These are phyloP conservation scores for Nicotiana noctiflora DNA, from an alignment of 257 asterid genomes.

Conservation along the genomic window DNA sequence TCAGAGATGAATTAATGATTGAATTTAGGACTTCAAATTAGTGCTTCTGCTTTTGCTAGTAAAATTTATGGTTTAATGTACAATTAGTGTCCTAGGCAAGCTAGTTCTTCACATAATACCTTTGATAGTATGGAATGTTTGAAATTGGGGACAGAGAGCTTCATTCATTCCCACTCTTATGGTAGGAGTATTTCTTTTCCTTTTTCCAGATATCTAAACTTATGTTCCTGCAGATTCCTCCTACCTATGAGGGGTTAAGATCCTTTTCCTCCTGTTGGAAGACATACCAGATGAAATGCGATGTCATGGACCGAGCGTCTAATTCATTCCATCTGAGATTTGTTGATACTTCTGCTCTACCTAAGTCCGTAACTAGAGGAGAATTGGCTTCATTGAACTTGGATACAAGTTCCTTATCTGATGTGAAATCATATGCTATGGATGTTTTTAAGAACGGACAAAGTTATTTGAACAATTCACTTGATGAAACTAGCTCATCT, in stretches of 20 bases:
- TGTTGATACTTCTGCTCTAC: conserved; percentile 33
- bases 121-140: background rate
- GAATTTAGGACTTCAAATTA: background rate
- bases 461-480: conserved; percentile 36
- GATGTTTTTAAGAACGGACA: conserved; percentile 41
- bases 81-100: background rate
- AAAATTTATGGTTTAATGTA: background rate
- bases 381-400: conserved; percentile 27
- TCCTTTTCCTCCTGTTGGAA: conserved; percentile 29
- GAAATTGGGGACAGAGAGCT: background rate
- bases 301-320: conserved; percentile 26
- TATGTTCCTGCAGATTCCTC: conserved; percentile 43
- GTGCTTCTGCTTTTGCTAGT: background rate
- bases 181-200: no score
- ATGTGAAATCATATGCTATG: conserved; percentile 17
- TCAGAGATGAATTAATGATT: background rate
- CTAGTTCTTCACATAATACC: background rate
- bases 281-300: conserved; percentile 37
- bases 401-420: conserved; percentile 38
- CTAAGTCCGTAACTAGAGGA: conserved; percentile 13
- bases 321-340: conserved; percentile 25
- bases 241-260: conserved; percentile 40
- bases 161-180: background rate
- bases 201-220: background rate
- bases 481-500: conserved; percentile 46